Percentiles rank a stretch among this genome's conserved stretches.
These are phyloP conservation scores for Suhomyces sp. DNA, from an alignment of 805 yeast species.

Conservation along the genomic window DNA sequence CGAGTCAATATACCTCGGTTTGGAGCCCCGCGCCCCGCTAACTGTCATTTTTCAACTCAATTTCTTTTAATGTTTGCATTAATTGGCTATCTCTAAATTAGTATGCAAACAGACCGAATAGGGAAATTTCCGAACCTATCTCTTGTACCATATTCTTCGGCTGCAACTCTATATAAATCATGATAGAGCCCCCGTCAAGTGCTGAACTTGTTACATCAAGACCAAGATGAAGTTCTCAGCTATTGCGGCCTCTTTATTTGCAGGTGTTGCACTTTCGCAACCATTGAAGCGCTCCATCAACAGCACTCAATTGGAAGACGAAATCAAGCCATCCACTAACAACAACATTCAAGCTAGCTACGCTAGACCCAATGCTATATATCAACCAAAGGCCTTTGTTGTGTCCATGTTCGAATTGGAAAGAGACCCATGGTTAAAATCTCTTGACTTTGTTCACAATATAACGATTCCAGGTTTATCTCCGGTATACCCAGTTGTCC, in stretches of 20 bases:
- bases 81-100: background rate
- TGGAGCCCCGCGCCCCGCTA: background rate
- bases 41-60: background rate
- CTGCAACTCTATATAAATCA: background rate
- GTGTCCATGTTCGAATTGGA: constrained; percentile 56
- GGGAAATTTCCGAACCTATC: background rate
- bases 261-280: constrained; percentile 13
- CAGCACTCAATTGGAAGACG: constrained; percentile 9
- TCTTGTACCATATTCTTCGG: background rate
- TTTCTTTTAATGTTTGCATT: background rate
- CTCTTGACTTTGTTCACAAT: constrained; percentile 48
- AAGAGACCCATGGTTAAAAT: constrained; percentile 50
- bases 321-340: constrained; percentile 3
- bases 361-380: constrained; percentile 32
- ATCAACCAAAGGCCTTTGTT: constrained; percentile 54
- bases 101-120: background rate
- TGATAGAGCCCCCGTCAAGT: background rate
- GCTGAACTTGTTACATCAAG: background rate
- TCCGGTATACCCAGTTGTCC: constrained; percentile 54
- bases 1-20: background rate
- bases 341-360: constrained; percentile 20
- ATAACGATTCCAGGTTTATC: constrained; percentile 66
- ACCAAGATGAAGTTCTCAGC: background rate
- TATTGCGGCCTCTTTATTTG: constrained; percentile 1
- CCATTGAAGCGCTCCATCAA: constrained; percentile 17